These are phyloP conservation scores for Mucor irregularis DNA, from an alignment of 371 early-diverging fungal species.

Conservation along the genomic window DNA sequence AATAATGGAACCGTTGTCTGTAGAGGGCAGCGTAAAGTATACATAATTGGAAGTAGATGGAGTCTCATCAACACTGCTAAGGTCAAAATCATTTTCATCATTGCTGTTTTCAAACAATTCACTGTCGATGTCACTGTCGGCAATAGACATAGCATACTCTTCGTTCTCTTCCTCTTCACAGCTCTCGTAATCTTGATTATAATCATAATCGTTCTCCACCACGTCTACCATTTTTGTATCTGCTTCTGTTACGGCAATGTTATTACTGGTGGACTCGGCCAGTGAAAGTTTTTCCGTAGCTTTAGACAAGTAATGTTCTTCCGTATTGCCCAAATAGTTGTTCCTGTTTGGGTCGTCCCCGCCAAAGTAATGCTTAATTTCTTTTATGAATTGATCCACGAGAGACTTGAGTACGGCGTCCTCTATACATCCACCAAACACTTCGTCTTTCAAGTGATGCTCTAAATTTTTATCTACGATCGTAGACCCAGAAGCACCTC, in stretches of 20 bases:
- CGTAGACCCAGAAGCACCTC: conserved; percentile 13
- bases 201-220: not conserved
- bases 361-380: conserved; percentile 3
- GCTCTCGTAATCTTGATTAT: not conserved
- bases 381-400: not conserved
- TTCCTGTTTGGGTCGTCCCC: not conserved
- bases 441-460: not conserved
- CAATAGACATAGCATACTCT: not conserved
- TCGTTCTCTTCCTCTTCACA: not conserved
- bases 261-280: not conserved
- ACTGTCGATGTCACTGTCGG: too few species aligned
- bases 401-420: not conserved
- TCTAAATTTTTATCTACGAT: conserved; percentile 20
- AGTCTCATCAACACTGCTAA: not conserved
- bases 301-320: too few species aligned
- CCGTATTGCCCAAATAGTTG: not conserved
- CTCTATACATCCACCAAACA: not conserved
- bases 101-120: too few species aligned
- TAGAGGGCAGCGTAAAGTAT: not conserved
- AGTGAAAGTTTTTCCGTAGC: not conserved
- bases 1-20: not conserved
- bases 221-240: not conserved
- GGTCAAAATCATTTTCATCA: too few species aligned
- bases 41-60: not conserved
- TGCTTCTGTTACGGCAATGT: not conserved